phyloP scores from a whole-genome alignment of 306 rosid genomes.

The Dryas alaskensis region DNA sequence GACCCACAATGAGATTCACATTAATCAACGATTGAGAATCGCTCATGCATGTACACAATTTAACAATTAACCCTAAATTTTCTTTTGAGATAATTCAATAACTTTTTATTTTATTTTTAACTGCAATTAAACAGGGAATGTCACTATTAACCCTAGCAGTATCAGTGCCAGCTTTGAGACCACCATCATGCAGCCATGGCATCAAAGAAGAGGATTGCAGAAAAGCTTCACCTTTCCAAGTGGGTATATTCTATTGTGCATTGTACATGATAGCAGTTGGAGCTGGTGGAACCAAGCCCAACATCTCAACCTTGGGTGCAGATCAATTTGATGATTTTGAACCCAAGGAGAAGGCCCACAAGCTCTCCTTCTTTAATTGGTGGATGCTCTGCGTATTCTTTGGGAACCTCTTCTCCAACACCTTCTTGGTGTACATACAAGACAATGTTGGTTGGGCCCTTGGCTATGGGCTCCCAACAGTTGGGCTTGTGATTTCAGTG shows the following conservation, averaged over 20 bases:
- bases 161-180: slow-evolving; percentile 50
- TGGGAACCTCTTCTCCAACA: slow-evolving; percentile 55
- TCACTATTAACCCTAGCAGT: slow-evolving; percentile 54
- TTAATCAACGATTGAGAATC: too few species aligned
- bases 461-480: slow-evolving; percentile 74
- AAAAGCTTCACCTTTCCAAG: slow-evolving; percentile 48
- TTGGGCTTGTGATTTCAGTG: slow-evolving; percentile 48
- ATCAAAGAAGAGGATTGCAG: slow-evolving; percentile 27
- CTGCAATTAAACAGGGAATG: slow-evolving; percentile 52
- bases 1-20: too few species aligned
- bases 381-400: slow-evolving; percentile 49
- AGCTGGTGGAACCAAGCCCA: slow-evolving; percentile 73
- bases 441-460: slow-evolving; percentile 58
- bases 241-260: slow-evolving; percentile 51
- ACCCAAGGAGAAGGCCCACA: slow-evolving; percentile 43
- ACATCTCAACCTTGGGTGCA: slow-evolving; percentile 71
- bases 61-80: too few species aligned
- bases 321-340: slow-evolving; percentile 75
- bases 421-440: slow-evolving; percentile 60
- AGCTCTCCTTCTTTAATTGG: slow-evolving; percentile 76
- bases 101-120: too few species aligned
- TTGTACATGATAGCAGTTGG: slow-evolving; percentile 58
- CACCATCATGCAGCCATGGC: slow-evolving; percentile 46
- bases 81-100: too few species aligned
- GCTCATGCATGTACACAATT: too few species aligned